Evolutionary conservation across 257 asterid genomes (phyloP).

Genomic region (Primulina huaijiensis): DNA sequence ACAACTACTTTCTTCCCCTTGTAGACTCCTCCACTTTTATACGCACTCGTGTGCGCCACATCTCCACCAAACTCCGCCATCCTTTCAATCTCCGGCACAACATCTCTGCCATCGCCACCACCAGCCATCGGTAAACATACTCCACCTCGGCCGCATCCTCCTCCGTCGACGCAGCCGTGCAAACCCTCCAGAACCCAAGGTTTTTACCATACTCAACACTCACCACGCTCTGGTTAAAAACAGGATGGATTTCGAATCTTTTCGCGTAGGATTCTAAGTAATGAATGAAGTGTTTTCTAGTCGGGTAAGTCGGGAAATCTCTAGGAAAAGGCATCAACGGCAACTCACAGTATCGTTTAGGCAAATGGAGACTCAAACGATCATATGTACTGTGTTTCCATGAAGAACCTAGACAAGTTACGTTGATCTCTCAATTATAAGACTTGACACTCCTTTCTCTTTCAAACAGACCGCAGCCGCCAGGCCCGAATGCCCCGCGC

Average conservation of each 20-base stretch:
- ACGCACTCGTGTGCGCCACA: constrained; percentile 34
- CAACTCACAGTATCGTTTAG: constrained; percentile 28
- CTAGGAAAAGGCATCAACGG: constrained; percentile 25
- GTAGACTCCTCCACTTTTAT: constrained; percentile 33
- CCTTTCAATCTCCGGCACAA: constrained; percentile 36
- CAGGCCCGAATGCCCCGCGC: constrained; percentile 29
- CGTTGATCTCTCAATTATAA: constrained; percentile 21
- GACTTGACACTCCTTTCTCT: constrained; percentile 16
- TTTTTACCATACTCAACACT: constrained; percentile 13
- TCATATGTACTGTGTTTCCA: constrained; percentile 25
- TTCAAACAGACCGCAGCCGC: constrained; percentile 29
- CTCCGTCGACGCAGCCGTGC: background rate
- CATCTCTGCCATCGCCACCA: constrained; percentile 45
- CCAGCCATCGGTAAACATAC: constrained; percentile 34
- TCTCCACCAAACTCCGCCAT: constrained; percentile 33
- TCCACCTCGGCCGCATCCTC: constrained; percentile 22
- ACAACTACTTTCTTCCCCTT: constrained; percentile 38
- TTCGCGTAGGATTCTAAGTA: constrained; percentile 27
- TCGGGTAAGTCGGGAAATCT: constrained; percentile 22
- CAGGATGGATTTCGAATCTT: constrained; percentile 19
- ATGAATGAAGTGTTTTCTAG: constrained; percentile 19
- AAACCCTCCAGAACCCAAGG: constrained; percentile 8
- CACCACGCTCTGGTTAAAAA: constrained; percentile 20
- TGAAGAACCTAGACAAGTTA: constrained; percentile 27
- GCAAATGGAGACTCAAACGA: constrained; percentile 28